These are phyloP conservation scores for Tilletia walkeri DNA, from an alignment of 1,284 basidiomycete genomes.

Conservation along the genomic window DNA sequence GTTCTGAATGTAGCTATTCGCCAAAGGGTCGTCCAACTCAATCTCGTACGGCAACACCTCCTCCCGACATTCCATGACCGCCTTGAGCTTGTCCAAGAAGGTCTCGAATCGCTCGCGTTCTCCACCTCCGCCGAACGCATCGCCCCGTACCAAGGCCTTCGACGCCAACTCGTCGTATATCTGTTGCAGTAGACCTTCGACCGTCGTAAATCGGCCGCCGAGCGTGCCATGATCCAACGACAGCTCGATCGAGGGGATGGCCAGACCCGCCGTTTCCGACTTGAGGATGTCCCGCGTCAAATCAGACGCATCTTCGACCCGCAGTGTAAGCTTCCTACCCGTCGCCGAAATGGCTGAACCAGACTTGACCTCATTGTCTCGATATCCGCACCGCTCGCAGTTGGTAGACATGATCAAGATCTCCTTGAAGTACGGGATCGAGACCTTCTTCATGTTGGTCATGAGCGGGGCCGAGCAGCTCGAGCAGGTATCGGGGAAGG, in stretches of 20 bases:
- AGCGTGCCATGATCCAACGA: constrained; percentile 88
- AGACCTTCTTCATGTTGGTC: constrained; percentile 93
- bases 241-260: constrained; percentile 92
- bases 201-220: constrained; percentile 95
- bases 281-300: constrained; percentile 83
- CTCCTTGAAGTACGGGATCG: constrained; percentile 99
- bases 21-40: constrained; percentile 90
- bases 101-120: constrained; percentile 46
- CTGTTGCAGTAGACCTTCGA: constrained; percentile 91
- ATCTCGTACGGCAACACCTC: constrained; percentile 64
- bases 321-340: constrained; percentile 83
- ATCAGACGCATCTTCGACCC: constrained; percentile 89
- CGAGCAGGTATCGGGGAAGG: constrained; percentile 84
- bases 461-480: constrained; percentile 80
- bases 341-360: constrained; percentile 80
- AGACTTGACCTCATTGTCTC: constrained; percentile 96
- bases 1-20: constrained; percentile 95
- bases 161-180: constrained; percentile 91
- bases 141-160: constrained; percentile 79
- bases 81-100: constrained; percentile 72
- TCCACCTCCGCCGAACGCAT: constrained; percentile 58
- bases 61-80: constrained; percentile 32
- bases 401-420: constrained; percentile 98
- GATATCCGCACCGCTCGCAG: constrained; percentile 89
- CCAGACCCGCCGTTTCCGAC: constrained; percentile 72